phyloP scores from a whole-genome alignment of 208 protist species.

The Paratrypanosoma confusum region DNA sequence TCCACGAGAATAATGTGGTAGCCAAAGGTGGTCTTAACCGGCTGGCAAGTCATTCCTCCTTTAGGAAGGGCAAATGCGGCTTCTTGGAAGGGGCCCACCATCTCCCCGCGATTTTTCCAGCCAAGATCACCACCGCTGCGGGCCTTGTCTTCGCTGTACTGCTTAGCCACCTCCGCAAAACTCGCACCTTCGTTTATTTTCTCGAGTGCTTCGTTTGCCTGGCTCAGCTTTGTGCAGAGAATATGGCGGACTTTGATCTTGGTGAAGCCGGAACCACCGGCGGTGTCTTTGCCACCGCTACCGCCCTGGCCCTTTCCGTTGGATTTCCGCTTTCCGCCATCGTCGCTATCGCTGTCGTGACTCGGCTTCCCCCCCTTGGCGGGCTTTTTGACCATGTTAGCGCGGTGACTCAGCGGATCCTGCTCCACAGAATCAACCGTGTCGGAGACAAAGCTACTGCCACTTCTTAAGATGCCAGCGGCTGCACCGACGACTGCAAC shows the following conservation, averaged over 20 bases:
- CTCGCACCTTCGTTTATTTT: constrained; percentile 9
- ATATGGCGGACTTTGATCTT: constrained; percentile 26
- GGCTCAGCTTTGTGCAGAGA: constrained; percentile 16
- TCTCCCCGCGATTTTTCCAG: constrained; percentile 19
- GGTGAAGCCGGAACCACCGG: constrained; percentile 19
- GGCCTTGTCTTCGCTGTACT: constrained; percentile 22
- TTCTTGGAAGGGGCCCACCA: constrained; percentile 24
- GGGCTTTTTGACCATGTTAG: not conserved
- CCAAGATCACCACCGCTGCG: constrained; percentile 20
- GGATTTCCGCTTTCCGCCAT: constrained; percentile 2
- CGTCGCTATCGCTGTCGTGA: constrained; percentile 1
- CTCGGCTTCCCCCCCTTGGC: constrained; percentile 4
- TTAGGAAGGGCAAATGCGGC: constrained; percentile 19
- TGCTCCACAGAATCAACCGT: too few species aligned
- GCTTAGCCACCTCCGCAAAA: constrained; percentile 23
- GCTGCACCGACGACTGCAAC: too few species aligned
- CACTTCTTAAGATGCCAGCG: too few species aligned
- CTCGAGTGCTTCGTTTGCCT: constrained; percentile 10
- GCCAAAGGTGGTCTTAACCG: constrained; percentile 29
- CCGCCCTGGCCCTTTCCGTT: constrained; percentile 3
- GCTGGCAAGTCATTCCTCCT: constrained; percentile 18
- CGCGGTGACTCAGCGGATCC: too few species aligned
- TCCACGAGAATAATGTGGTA: constrained; percentile 35
- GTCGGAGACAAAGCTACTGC: too few species aligned
- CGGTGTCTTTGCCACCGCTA: constrained; percentile 13